Conservation (phyloP, 208 protist species). For the Crithidia brevicula region DNA sequence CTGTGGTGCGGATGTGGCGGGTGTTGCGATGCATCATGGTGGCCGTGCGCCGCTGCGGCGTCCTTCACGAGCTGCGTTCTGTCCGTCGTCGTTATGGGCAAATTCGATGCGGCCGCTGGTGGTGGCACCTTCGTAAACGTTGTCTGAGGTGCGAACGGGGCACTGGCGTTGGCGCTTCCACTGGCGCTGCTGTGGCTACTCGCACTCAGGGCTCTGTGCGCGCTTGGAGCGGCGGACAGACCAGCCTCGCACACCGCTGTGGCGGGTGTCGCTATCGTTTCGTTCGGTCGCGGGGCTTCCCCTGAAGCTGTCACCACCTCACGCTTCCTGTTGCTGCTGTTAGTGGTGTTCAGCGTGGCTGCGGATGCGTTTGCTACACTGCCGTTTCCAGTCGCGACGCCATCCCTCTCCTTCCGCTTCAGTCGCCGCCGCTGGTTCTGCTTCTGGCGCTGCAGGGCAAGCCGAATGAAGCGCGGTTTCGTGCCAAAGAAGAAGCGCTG, state of each 20-base stretch:
- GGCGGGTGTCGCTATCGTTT: too few species aligned
- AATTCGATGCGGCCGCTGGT: too few species aligned
- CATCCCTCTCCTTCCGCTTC: conserved; percentile 17
- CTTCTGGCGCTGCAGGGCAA: conserved; percentile 19
- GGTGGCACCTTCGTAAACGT: background rate
- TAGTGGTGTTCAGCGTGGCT: background rate
- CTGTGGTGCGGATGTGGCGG: background rate
- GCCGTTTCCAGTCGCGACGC: background rate
- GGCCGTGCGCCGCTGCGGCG: too few species aligned
- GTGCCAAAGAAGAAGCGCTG: conserved; percentile 52
- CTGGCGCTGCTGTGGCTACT: background rate
- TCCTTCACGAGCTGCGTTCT: background rate
- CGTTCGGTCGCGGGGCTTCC: too few species aligned
- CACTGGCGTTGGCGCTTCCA: background rate
- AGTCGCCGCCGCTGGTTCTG: conserved; percentile 25
- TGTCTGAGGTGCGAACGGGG: background rate
- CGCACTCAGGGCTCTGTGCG: background rate
- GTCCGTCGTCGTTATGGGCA: conserved; percentile 5
- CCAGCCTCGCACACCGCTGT: too few species aligned
- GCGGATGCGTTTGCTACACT: background rate
- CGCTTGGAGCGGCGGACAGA: background rate
- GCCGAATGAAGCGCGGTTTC: conserved; percentile 46
- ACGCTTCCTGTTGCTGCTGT: too few species aligned
- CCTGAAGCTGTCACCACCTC: too few species aligned
- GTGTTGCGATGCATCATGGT: too few species aligned